These are phyloP conservation scores for Exsudoporus floridanus DNA, from an alignment of 1,284 basidiomycete genomes.

Conservation along the genomic window DNA sequence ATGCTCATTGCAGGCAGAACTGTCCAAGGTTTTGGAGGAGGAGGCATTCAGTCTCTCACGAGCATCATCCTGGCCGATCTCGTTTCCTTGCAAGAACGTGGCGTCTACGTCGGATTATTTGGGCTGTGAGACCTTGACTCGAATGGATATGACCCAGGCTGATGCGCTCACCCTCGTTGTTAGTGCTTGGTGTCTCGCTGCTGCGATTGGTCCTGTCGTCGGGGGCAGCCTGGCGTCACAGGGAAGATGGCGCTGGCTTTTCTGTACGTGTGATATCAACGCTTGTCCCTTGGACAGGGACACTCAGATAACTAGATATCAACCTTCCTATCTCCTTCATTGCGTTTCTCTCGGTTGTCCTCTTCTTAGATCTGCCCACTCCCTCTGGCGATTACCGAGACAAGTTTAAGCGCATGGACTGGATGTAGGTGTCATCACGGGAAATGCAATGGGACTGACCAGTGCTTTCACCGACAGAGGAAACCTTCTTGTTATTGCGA, in stretches of 20 bases:
- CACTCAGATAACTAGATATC: constrained; percentile 10
- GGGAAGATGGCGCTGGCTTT: constrained; percentile 44
- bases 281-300: background rate
- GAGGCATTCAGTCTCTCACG: constrained; percentile 6
- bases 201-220: constrained; percentile 36
- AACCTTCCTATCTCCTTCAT: constrained; percentile 18
- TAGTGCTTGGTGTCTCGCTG: constrained; percentile 17
- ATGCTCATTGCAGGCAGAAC: constrained; percentile 2
- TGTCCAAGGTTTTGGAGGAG: constrained; percentile 4
- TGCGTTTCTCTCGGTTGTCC: constrained; percentile 1
- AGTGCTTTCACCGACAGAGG: too few relatives aligned
- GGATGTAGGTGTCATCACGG: too few relatives aligned
- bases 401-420: too few relatives aligned
- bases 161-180: too few relatives aligned
- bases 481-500: too few relatives aligned
- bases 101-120: constrained; percentile 3
- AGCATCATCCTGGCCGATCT: constrained; percentile 9
- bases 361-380: too few relatives aligned
- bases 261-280: constrained; percentile 26
- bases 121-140: constrained; percentile 1
- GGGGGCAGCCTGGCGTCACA: constrained; percentile 39
- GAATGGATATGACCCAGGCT: too few relatives aligned
- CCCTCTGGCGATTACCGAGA: too few relatives aligned
- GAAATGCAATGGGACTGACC: too few relatives aligned
- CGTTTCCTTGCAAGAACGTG: constrained; percentile 8